Evolutionary conservation across 495 filamentous ascomycete genomes (phyloP), one percentile per base, ranked within the genome.

Genomic region (Polyplosphaeria fusca): DNA sequence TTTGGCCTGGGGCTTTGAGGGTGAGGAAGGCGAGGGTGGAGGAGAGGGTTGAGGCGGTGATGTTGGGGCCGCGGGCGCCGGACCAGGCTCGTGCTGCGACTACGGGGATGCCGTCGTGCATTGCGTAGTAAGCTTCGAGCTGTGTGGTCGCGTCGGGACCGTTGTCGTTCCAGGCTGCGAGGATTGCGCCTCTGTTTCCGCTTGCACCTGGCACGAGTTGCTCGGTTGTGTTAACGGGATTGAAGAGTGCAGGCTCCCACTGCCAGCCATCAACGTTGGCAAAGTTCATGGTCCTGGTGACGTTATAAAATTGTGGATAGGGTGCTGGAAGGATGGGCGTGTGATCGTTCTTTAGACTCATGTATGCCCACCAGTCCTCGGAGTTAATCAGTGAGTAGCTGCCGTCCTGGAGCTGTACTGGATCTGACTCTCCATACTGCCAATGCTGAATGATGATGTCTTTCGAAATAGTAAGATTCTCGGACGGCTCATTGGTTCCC

Each of bases 121-220:
- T 73, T 1, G 77, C 73, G 55, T 82, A 82, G 58, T 74, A 82
- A 0, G 73, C 68, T 35, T 82, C 79, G 0, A 81, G 61, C 46
- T 82, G 78, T 0, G 79, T 82, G 2, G 76, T 78, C 1, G 79
- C 76, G 56, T 81, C 78, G 0, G 79, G 76, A 0, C 79, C 79
- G 38, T 78, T 80, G 45, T 82, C 79, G 45, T 77, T 82, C 79
- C 79, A 82, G 1, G 77, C 76, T 0, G 79, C 79, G 37, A 81
- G 60, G 3, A 79, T 77, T 4, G 77, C 77, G 9, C 79, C 79
- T 23, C 68, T 74, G 7, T 77, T 76, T 1, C 65, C 62, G 9
- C 65, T 66, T 5, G 62, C 65, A 13, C 57, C 53, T 0, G 62
- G 57, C 2, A 63, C 58, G 4, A 72, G 27, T 44, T 76, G 73